These are phyloP conservation scores for Hibiscus tridactylites DNA, from an alignment of 345 rosid genomes.

Conservation along the genomic window DNA sequence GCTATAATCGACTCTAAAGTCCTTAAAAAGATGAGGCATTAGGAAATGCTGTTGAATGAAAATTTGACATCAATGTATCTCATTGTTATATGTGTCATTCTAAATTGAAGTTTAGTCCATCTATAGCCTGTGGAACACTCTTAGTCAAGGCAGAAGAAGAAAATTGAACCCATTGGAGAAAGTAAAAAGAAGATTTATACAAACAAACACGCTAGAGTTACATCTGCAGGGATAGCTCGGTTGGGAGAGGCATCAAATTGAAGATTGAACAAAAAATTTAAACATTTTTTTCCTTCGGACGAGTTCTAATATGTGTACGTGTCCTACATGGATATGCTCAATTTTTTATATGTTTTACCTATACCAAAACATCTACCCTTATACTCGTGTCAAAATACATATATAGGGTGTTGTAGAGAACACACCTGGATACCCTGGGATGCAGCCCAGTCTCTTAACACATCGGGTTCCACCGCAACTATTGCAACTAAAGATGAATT, in stretches of 20 bases:
- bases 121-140: too few relatives aligned
- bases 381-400: not conserved
- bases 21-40: too few relatives aligned
- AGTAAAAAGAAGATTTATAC: too few relatives aligned
- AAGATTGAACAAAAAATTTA: constrained; percentile 26
- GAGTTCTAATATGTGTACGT: too few relatives aligned
- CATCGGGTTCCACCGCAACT: constrained; percentile 69
- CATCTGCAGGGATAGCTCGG: constrained; percentile 74
- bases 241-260: constrained; percentile 89
- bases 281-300: not conserved
- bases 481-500: constrained; percentile 70
- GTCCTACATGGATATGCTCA: not conserved
- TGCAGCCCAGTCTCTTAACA: constrained; percentile 67
- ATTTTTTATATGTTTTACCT: not conserved
- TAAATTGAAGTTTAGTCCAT: too few relatives aligned
- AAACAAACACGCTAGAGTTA: too few relatives aligned
- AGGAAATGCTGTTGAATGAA: too few relatives aligned
- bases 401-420: not conserved
- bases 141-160: too few relatives aligned
- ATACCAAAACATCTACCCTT: too few relatives aligned
- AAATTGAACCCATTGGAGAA: not conserved
- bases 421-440: constrained; percentile 63
- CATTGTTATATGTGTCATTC: too few relatives aligned
- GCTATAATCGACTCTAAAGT: too few relatives aligned
- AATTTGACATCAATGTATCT: too few relatives aligned